Evolutionary conservation across 2,329 filamentous ascomycete species (phyloP).

Genomic region (Penicillium sp.): DNA sequence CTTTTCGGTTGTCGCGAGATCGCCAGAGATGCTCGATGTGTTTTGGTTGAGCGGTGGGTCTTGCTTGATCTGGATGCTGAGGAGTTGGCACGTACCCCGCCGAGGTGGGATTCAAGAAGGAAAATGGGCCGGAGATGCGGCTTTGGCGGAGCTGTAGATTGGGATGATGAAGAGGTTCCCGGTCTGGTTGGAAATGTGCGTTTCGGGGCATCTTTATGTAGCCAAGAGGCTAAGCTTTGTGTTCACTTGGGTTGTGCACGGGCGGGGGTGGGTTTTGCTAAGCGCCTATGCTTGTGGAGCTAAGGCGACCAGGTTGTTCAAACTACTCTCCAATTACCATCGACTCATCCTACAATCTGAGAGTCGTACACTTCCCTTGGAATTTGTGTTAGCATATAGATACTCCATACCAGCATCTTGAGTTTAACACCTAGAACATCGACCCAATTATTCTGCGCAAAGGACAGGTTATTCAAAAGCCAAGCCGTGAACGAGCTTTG

Average conservation of each 20-base stretch:
- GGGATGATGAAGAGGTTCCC: conserved; percentile 13
- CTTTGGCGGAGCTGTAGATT: conserved; percentile 6
- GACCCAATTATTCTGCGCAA: background rate
- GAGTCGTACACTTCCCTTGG: too few species aligned
- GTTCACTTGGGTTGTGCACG: background rate
- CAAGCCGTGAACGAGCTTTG: background rate
- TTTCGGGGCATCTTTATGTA: conserved; percentile 14
- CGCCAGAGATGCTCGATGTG: conserved; percentile 37
- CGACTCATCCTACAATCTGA: too few species aligned
- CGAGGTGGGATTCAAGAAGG: conserved; percentile 50
- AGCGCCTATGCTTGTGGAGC: background rate
- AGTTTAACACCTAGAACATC: too few species aligned
- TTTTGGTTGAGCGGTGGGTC: conserved; percentile 1
- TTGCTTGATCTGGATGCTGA: conserved; percentile 1
- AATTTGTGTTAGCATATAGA: too few species aligned
- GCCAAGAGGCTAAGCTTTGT: conserved; percentile 8
- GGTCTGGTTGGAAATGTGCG: conserved; percentile 12
- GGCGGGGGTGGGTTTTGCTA: background rate
- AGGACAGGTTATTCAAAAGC: background rate
- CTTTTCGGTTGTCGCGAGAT: conserved; percentile 48
- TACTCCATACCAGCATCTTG: too few species aligned
- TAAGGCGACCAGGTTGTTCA: too few species aligned
- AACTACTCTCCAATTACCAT: too few species aligned
- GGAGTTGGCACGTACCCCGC: conserved; percentile 30
- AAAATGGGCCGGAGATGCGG: conserved; percentile 39